Evolutionary conservation across 352 stramenopile genomes (phyloP).

Genomic region (Aphanomyces stellatus): DNA sequence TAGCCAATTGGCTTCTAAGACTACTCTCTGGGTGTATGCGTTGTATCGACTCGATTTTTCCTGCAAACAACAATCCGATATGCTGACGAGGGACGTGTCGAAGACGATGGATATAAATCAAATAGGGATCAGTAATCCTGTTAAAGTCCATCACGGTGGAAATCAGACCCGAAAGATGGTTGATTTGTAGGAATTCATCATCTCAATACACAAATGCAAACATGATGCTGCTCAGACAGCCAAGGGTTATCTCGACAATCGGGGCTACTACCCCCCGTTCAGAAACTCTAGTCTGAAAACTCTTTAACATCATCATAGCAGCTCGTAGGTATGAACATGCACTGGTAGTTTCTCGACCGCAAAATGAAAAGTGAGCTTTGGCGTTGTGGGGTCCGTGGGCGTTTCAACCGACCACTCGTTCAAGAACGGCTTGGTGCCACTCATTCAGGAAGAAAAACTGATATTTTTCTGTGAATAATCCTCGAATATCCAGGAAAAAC

Average conservation of each 20-base stretch:
- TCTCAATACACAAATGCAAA: constrained; percentile 20
- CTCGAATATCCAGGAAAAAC: too few species aligned
- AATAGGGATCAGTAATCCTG: constrained; percentile 70
- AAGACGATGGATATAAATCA: neutral
- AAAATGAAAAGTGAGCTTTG: neutral
- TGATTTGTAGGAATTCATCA: constrained; percentile 79
- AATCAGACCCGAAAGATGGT: constrained; percentile 90
- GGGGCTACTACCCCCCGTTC: constrained; percentile 82
- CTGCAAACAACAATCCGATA: too few species aligned
- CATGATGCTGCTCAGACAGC: constrained; percentile 13
- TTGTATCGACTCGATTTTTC: too few species aligned
- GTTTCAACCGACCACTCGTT: too few species aligned
- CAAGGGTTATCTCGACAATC: constrained; percentile 62
- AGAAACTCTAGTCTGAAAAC: constrained; percentile 90
- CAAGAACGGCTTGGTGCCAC: too few species aligned
- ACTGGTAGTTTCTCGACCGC: neutral
- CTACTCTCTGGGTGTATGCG: too few species aligned
- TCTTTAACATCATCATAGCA: constrained; percentile 73
- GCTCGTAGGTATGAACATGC: neutral
- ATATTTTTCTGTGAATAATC: too few species aligned
- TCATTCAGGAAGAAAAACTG: too few species aligned
- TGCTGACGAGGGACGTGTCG: too few species aligned
- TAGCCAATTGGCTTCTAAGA: too few species aligned
- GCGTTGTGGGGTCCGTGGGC: too few species aligned
- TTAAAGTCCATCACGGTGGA: constrained; percentile 71